These are phyloP conservation scores for Fabrea salina DNA, from an alignment of 169 alveolate species.

Conservation along the genomic window DNA sequence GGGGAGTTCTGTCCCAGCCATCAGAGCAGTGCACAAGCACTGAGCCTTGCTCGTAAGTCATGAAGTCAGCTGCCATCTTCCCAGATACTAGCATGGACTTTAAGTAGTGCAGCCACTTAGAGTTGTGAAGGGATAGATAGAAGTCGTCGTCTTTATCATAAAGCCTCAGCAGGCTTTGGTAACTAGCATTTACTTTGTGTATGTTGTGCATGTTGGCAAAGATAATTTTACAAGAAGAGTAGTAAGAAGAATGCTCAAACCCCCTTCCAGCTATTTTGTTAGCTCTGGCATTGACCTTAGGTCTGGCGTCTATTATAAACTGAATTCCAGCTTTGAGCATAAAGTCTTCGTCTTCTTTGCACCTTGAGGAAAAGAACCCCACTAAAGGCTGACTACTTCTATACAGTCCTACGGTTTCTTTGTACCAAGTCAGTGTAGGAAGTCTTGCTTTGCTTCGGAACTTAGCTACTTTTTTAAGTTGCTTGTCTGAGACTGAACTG, in stretches of 20 bases:
- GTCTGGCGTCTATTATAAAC: constrained; percentile 62
- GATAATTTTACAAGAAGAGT: constrained; percentile 52
- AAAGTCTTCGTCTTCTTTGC: constrained; percentile 31
- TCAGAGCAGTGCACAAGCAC: constrained; percentile 85
- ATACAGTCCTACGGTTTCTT: constrained; percentile 33
- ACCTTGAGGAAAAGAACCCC: constrained; percentile 38
- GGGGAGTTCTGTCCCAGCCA: constrained; percentile 91
- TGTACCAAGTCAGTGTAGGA: constrained; percentile 58
- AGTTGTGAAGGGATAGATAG: constrained; percentile 5
- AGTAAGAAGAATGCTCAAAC: constrained; percentile 59
- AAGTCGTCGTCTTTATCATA: constrained; percentile 6
- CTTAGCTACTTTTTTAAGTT: constrained; percentile 41
- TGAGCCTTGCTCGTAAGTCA: not conserved
- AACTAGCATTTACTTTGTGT: constrained; percentile 53
- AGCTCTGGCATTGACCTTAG: constrained; percentile 70
- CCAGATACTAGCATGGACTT: constrained; percentile 3
- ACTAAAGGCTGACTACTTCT: constrained; percentile 46
- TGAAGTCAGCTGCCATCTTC: not conserved
- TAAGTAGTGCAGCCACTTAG: constrained; percentile 12
- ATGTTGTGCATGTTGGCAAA: constrained; percentile 64
- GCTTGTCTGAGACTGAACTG: constrained; percentile 46
- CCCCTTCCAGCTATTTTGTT: constrained; percentile 74
- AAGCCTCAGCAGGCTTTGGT: not conserved
- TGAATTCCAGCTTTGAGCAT: constrained; percentile 15
- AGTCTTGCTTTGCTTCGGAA: constrained; percentile 60